Evolutionary conservation across 1,139 yeast genomes (phyloP).

Genomic region (Wickerhamomyces sp.): DNA sequence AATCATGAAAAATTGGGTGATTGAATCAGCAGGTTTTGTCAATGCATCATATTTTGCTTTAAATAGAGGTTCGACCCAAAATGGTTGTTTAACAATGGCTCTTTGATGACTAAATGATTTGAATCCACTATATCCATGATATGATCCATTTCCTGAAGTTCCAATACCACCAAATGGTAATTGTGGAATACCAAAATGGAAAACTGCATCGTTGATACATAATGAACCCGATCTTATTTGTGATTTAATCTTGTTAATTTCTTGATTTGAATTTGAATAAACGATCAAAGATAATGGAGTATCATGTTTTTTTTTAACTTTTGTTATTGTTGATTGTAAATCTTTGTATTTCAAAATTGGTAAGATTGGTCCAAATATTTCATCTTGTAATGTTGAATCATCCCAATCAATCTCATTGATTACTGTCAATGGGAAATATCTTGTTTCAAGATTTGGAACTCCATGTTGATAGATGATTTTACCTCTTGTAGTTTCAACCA

Average conservation of each 20-base stretch:
- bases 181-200: slow-evolving; percentile 66
- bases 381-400: slow-evolving; percentile 71
- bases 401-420: slow-evolving; percentile 55
- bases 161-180: slow-evolving; percentile 96
- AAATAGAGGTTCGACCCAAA: slow-evolving; percentile 56
- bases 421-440: slow-evolving; percentile 72
- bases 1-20: slow-evolving; percentile 12
- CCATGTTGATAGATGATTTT: slow-evolving; percentile 48
- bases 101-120: slow-evolving; percentile 73
- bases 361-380: slow-evolving; percentile 80
- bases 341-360: slow-evolving; percentile 60
- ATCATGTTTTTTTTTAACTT: slow-evolving; percentile 53
- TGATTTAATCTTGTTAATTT: slow-evolving; percentile 45
- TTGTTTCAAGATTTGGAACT: slow-evolving; percentile 35
- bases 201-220: slow-evolving; percentile 62
- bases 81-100: slow-evolving; percentile 62
- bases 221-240: slow-evolving; percentile 72
- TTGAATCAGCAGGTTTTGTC: slow-evolving; percentile 30
- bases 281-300: slow-evolving; percentile 87
- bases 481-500: slow-evolving; percentile 54
- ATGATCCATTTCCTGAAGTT: slow-evolving; percentile 70
- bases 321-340: slow-evolving; percentile 43
- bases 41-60: slow-evolving; percentile 70
- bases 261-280: slow-evolving; percentile 52
- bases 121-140: slow-evolving; percentile 76